Evolutionary conservation across 352 stramenopile genomes (phyloP), one percentile per base, ranked within the genome.

Genomic region (Elongisporangium undulatum): DNA sequence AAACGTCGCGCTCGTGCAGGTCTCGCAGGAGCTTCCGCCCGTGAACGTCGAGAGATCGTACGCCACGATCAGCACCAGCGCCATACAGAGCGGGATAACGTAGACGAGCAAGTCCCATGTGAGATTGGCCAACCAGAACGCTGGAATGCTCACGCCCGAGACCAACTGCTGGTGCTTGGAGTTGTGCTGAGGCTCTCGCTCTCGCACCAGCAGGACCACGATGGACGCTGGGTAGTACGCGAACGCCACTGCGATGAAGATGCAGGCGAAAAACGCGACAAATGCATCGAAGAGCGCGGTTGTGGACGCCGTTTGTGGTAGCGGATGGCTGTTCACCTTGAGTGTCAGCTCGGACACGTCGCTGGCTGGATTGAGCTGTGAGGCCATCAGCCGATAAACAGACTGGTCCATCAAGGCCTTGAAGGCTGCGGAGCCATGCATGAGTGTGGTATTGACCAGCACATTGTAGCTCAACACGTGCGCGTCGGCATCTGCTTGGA

Each of bases 131-230:
- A 9, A 4, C 29, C 29, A 41, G 29, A 41, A 41, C 29, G 13
- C 29, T 15, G 29, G 29, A 9, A 41, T 41, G 29, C 29, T 41
- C 29, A 41, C 29, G 29, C 29, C 29, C 13, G 29, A 41, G 29
- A 41, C 13, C 29, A 41, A 68, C n/a, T 72, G 87, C 70, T 97
- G 85, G 75, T 98, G 95, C 69, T 98, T 98, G 9, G 88, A 83
- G 65, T 97, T 98, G 87, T 81, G 22, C n/a, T n/a, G n/a, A n/a
- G 62, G 26, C 12, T 72, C 51, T 5, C 61, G 59, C 59, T 99
- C 95, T 34, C 91, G 83, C 20, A 99, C 95, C 39, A 98, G 75
- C 66, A 98, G 97, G 13, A 89, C 85, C 23, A 89, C 93, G 60
- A 93, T 89, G 12, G 79, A 87, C 2, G 84, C 85, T 15, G 89